Percentiles rank a stretch among this genome's conserved stretches.
Conservation (phyloP, 1,284 basidiomycete genomes). For the Golubevia pallescens region DNA sequence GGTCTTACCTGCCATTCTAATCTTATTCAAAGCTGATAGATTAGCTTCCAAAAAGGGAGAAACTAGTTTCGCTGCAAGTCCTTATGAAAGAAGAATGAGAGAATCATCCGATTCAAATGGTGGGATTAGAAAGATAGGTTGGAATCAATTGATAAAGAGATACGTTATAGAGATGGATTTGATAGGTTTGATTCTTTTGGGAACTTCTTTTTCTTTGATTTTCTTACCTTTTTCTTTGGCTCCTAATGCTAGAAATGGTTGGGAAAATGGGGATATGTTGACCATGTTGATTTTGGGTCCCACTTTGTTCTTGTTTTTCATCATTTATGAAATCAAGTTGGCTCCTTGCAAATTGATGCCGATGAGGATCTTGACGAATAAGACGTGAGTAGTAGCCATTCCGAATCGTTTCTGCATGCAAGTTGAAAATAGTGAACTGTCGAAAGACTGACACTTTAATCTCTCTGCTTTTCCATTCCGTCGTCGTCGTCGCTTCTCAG, state of each 20-base stretch:
- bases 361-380: slow-evolving; percentile 24
- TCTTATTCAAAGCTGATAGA: slow-evolving; percentile 13
- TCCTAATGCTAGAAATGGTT: slow-evolving; percentile 14
- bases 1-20: slow-evolving; percentile 19
- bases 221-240: slow-evolving; percentile 28
- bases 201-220: slow-evolving; percentile 19
- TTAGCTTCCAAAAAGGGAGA: slow-evolving; percentile 13
- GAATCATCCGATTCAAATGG: no score
- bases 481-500: slow-evolving; percentile 8
- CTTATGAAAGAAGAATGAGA: slow-evolving; percentile 10
- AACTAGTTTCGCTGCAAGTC: slow-evolving; percentile 16
- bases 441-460: no score
- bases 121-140: slow-evolving; percentile 5
- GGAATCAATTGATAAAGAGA: background rate
- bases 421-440: no score
- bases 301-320: slow-evolving; percentile 18
- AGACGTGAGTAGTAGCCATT: slow-evolving; percentile 6
- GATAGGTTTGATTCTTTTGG: slow-evolving; percentile 20
- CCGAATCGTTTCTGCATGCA: no score
- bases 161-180: slow-evolving; percentile 21
- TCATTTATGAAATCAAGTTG: slow-evolving; percentile 15
- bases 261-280: slow-evolving; percentile 28
- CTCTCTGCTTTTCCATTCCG: background rate
- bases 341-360: slow-evolving; percentile 20
- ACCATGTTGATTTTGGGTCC: slow-evolving; percentile 28